Evolutionary conservation across 805 yeast species (phyloP).

Genomic region (Pichia eremophila): DNA sequence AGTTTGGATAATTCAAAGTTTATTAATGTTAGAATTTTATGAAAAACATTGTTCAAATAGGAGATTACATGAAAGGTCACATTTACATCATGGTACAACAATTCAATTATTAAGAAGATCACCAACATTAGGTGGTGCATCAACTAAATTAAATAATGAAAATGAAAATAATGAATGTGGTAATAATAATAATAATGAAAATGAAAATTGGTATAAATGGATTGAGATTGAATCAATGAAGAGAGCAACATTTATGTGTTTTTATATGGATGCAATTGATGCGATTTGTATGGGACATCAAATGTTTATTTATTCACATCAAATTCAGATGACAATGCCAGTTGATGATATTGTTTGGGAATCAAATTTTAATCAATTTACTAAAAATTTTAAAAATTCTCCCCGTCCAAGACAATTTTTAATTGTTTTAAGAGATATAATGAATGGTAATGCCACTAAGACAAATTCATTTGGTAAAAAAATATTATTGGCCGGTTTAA

Average conservation of each 20-base stretch:
- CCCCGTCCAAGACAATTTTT: constrained; percentile 38
- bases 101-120: constrained; percentile 69
- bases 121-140: constrained; percentile 68
- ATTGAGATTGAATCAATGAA: constrained; percentile 72
- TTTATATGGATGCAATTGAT: constrained; percentile 71
- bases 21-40: constrained; percentile 64
- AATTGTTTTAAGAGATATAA: constrained; percentile 44
- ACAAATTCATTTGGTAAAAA: constrained; percentile 56
- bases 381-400: constrained; percentile 15
- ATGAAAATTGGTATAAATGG: constrained; percentile 49
- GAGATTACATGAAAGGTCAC: constrained; percentile 69
- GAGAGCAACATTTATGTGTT: constrained; percentile 72
- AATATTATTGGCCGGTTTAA: constrained; percentile 55
- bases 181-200: constrained; percentile 13
- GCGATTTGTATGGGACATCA: constrained; percentile 73
- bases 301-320: constrained; percentile 46
- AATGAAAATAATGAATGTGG: constrained; percentile 11
- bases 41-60: constrained; percentile 69
- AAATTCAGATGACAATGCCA: constrained; percentile 52
- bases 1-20: constrained; percentile 68
- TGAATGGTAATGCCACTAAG: constrained; percentile 41
- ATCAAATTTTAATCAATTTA: constrained; percentile 18
- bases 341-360: constrained; percentile 56
- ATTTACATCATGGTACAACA: constrained; percentile 79
- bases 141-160: constrained; percentile 26